Base-by-base conservation (phyloP, 805 yeast genomes). In the Saccharomycopsis sp. region DNA sequence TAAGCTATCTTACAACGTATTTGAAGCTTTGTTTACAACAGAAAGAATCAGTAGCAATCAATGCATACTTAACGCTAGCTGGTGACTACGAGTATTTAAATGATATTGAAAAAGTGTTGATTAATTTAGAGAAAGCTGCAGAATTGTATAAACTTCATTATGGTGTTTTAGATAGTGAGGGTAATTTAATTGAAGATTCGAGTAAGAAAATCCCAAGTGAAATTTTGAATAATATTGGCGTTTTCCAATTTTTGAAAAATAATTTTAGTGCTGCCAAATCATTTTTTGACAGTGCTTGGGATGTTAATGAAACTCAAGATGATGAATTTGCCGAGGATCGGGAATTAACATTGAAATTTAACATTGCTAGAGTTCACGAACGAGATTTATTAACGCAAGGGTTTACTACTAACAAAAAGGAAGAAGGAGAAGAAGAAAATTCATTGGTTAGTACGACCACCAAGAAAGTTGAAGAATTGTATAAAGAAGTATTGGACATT, bases 171-270 rank as follows among this genome's bases (percentile, higher is more conserved):
- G 62, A 64, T 17, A 56, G 61, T 2, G 51, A 56, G 8, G 42
- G 42, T 3, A 22, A 20, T 14, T 26, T 27, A 19, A 57, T 67
- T 39, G 47, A 63, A 11, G 49, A 56, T 1, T 52, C 61, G 9
- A 62, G 64, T 16, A 56, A 62, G 2, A 52, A 56, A n/a, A 53
- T 66, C 38, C 72, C 78, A 35, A 70, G 74, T 38, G 83, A 79
- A 53, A 66, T 90, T 23, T 69, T 79, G 56, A 88, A 87, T 59
- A 93, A 93, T 56, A 69, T 87, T 53, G 97, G 95, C 36, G 95
- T 85, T 4, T 77, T 87, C 61, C 75, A 85, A 46, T 82, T 84
- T 57, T 67, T 79, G 51, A 79, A 74, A 51, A 79, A 78, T 21
- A 76, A 81, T 53, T 65, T 62, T 41, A 78, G 70, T 2, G 74